Percentiles rank a stretch among this genome's conserved stretches.
These are phyloP conservation scores for Senna tora DNA, from an alignment of 306 rosid genomes.

Conservation along the genomic window DNA sequence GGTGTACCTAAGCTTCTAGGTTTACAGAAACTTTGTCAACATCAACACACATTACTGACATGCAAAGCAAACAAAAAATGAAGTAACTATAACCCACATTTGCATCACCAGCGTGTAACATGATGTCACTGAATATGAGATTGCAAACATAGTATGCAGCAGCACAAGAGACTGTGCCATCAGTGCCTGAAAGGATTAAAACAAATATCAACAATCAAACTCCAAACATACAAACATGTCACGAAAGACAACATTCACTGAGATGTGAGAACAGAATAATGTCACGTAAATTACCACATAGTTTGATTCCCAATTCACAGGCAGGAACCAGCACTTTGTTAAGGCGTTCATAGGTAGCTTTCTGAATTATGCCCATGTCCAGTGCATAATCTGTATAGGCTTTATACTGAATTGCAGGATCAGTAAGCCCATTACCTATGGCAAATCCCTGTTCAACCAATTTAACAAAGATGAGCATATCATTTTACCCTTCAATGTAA, in stretches of 20 bases:
- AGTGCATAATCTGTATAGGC: constrained; percentile 93
- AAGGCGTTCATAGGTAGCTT: constrained; percentile 63
- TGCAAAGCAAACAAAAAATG: constrained; percentile 26
- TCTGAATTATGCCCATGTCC: constrained; percentile 75
- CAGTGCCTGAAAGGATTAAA: constrained; percentile 70
- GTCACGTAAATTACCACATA: constrained; percentile 66
- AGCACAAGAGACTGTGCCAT: constrained; percentile 77
- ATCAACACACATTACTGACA: constrained; percentile 28
- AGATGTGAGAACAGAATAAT: constrained; percentile 24
- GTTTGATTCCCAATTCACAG: constrained; percentile 82
- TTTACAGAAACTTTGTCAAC: constrained; percentile 18
- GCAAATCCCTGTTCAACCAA: constrained; percentile 84
- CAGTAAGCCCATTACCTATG: constrained; percentile 97
- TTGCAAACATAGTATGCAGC: constrained; percentile 85
- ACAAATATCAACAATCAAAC: constrained; percentile 33
- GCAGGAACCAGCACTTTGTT: constrained; percentile 72
- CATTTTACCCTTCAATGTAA: constrained; percentile 6
- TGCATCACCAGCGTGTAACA: constrained; percentile 67
- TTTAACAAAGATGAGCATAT: constrained; percentile 35
- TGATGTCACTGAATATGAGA: constrained; percentile 75
- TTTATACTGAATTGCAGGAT: constrained; percentile 90
- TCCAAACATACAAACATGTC: constrained; percentile 14
- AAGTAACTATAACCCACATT: constrained; percentile 63
- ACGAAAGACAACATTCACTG: constrained; percentile 8
- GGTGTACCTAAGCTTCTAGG: constrained; percentile 4